phyloP scores from a whole-genome alignment of 179 eudicot genomes.

The Sideroxylon spinosum region DNA sequence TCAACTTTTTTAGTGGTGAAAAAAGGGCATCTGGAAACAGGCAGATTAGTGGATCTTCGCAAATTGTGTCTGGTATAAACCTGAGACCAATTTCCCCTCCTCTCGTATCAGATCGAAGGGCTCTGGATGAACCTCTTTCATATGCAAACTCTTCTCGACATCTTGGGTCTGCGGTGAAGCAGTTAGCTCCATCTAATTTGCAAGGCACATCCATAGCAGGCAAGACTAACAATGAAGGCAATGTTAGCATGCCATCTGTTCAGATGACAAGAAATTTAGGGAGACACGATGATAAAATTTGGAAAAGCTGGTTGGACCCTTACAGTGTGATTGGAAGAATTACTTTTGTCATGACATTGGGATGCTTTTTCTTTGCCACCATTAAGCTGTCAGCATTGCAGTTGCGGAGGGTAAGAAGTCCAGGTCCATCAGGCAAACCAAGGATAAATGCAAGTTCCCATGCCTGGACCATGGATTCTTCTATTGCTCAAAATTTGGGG shows the following conservation, averaged over 20 bases:
- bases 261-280: conserved; percentile 79
- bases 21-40: conserved; percentile 49
- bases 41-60: conserved; percentile 46
- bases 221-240: conserved; percentile 36
- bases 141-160: conserved; percentile 51
- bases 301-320: conserved; percentile 44
- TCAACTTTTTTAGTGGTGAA: conserved; percentile 58
- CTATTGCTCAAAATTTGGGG: conserved; percentile 28
- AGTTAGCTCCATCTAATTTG: conserved; percentile 69
- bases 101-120: conserved; percentile 48
- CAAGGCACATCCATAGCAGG: conserved; percentile 42
- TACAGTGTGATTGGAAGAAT: conserved; percentile 45
- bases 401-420: conserved; percentile 33
- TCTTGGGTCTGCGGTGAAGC: conserved; percentile 83
- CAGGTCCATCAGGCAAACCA: conserved; percentile 30
- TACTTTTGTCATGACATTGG: conserved; percentile 56
- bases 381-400: conserved; percentile 46
- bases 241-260: conserved; percentile 42
- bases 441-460: conserved; percentile 20
- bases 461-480: conserved; percentile 33
- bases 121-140: conserved; percentile 50
- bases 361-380: conserved; percentile 59
- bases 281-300: conserved; percentile 34
- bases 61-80: conserved; percentile 31
- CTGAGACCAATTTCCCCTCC: conserved; percentile 53